phyloP scores from a whole-genome alignment of 192 early-diverging fungal species.

The Coemansia sp. region DNA sequence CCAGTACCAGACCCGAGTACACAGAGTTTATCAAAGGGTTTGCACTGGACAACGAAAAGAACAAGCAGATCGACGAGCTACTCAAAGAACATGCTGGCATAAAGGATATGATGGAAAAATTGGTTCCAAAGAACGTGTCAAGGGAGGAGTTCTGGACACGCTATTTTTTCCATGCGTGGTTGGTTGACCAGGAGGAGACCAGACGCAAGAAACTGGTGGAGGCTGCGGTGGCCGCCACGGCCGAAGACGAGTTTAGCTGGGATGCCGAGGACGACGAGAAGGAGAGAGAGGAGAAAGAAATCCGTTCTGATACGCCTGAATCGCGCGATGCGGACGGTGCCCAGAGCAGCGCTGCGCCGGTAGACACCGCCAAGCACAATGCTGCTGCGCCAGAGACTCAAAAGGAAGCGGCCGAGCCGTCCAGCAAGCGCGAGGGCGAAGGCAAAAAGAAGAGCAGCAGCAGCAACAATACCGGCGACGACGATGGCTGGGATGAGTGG shows the following conservation, averaged over 20 bases:
- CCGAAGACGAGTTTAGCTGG: slow-evolving; percentile 51
- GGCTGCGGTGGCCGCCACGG: slow-evolving; percentile 42
- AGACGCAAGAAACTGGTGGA: slow-evolving; percentile 50
- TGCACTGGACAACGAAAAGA: slow-evolving; percentile 2
- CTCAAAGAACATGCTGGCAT: slow-evolving; percentile 18
- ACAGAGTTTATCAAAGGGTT: slow-evolving; percentile 20
- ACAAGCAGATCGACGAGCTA: slow-evolving; percentile 10
- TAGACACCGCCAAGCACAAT: too few relatives aligned
- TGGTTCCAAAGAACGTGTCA: slow-evolving; percentile 27
- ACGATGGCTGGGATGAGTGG: slow-evolving; percentile 52
- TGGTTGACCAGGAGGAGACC: slow-evolving; percentile 43
- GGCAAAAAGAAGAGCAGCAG: neutral
- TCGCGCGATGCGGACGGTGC: too few relatives aligned
- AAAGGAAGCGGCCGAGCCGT: neutral
- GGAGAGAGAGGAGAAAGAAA: neutral
- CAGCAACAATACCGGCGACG: slow-evolving; percentile 9
- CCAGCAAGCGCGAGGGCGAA: slow-evolving; percentile 2
- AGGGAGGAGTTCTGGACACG: slow-evolving; percentile 44
- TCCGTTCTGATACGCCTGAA: neutral
- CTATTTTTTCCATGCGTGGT: slow-evolving; percentile 47
- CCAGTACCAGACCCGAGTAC: slow-evolving; percentile 11
- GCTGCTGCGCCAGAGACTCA: too few relatives aligned
- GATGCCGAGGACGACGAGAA: slow-evolving; percentile 34
- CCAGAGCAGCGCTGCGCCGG: too few relatives aligned
- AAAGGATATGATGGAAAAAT: slow-evolving; percentile 14